Conservation (phyloP, 331 rosid genomes). For the Erythrophleum ivorense region DNA sequence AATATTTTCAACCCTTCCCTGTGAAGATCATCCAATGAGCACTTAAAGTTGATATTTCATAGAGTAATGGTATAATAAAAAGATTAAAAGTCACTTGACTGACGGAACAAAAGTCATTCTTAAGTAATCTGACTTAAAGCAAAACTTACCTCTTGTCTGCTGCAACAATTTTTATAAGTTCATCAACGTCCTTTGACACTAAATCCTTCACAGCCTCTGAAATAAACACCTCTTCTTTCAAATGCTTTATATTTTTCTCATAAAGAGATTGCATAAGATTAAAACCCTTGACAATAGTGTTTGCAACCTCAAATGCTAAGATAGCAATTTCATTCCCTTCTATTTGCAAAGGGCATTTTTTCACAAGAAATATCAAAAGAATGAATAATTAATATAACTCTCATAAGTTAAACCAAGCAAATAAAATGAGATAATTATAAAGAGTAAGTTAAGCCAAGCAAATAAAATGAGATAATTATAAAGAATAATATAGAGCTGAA, state of each 20-base stretch:
- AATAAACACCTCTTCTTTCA: slow-evolving; percentile 68
- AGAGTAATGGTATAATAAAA: slow-evolving; percentile 10
- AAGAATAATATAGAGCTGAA: too few species aligned
- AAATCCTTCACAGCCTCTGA: slow-evolving; percentile 70
- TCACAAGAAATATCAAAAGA: too few species aligned
- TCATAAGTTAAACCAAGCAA: too few species aligned
- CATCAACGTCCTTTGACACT: slow-evolving; percentile 70
- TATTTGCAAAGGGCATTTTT: background rate
- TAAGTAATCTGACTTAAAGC: slow-evolving; percentile 27
- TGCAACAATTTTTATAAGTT: slow-evolving; percentile 62
- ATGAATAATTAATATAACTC: too few species aligned
- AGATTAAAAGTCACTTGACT: slow-evolving; percentile 21
- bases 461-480: too few species aligned
- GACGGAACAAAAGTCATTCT: slow-evolving; percentile 27
- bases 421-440: too few species aligned
- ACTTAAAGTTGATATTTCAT: slow-evolving; percentile 26
- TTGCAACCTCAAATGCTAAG: slow-evolving; percentile 79
- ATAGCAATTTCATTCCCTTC: slow-evolving; percentile 77
- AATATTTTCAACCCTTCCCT: slow-evolving; percentile 79
- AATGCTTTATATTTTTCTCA: slow-evolving; percentile 49
- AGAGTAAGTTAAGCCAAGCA: too few species aligned
- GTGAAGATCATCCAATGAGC: slow-evolving; percentile 37
- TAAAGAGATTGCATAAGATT: slow-evolving; percentile 79
- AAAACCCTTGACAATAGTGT: slow-evolving; percentile 72
- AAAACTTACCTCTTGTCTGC: slow-evolving; percentile 74